These are phyloP conservation scores for Tolypocladium album DNA, from an alignment of 2,329 filamentous ascomycete species.

Conservation along the genomic window DNA sequence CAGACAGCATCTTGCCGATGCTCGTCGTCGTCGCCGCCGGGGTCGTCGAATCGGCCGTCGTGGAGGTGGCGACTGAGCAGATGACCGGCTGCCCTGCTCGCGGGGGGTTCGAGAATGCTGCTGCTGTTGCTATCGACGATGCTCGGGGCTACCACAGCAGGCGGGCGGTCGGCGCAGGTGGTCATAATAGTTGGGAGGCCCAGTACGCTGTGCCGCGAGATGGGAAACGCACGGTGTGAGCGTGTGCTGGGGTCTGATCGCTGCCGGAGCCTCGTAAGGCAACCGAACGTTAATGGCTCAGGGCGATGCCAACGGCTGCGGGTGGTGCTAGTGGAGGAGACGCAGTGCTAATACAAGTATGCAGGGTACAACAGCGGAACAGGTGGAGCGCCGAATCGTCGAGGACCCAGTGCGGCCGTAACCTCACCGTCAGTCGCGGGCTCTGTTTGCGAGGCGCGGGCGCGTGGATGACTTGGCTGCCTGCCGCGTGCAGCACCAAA, in stretches of 20 bases:
- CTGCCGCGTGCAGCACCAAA: background rate
- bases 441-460: background rate
- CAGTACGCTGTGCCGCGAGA: background rate
- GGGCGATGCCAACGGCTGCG: too few species aligned
- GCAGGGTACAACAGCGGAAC: background rate
- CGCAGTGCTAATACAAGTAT: background rate
- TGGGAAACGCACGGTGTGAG: background rate
- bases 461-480: background rate
- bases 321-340: background rate
- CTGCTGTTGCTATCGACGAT: background rate
- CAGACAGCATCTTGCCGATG: conserved; percentile 5
- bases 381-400: background rate
- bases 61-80: background rate
- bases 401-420: too few species aligned
- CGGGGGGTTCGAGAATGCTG: background rate
- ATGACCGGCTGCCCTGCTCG: background rate
- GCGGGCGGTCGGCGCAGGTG: conserved; percentile 4
- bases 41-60: background rate
- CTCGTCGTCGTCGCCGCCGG: background rate
- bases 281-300: background rate
- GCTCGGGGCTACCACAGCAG: conserved; percentile 3
- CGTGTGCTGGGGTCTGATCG: background rate
- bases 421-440: background rate
- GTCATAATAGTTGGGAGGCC: conserved; percentile 6
- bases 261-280: background rate